Conservation (phyloP, 2,329 filamentous ascomycete species). For the Metarhizium humberi region DNA sequence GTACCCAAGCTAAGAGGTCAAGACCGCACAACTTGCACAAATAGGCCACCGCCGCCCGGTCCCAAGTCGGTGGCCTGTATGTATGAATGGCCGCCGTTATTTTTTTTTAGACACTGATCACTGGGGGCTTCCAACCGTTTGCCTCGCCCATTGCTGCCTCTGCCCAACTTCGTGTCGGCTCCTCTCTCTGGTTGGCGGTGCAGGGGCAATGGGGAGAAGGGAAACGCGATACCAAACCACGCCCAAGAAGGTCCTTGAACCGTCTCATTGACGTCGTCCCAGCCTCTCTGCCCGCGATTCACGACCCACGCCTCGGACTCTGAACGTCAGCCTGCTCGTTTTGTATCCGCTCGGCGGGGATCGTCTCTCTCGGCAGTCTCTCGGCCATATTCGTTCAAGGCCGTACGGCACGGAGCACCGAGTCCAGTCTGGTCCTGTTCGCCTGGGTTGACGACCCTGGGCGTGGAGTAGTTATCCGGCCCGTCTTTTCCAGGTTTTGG, state of each 20-base stretch:
- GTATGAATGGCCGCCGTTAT: no score
- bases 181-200: no score
- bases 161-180: no score
- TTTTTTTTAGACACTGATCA: no score
- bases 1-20: background rate
- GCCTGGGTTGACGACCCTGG: background rate
- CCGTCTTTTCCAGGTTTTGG: background rate
- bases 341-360: constrained; percentile 1
- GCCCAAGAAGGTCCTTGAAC: background rate
- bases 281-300: background rate
- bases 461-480: background rate
- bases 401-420: background rate
- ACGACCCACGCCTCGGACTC: background rate
- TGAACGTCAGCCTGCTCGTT: background rate
- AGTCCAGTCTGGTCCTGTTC: background rate
- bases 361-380: constrained; percentile 6
- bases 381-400: constrained; percentile 6
- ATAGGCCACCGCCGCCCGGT: background rate
- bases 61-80: no score
- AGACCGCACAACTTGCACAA: background rate
- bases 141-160: no score
- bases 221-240: no score
- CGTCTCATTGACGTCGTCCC: background rate
- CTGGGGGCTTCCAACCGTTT: no score
- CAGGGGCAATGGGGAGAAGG: no score